Conservation (phyloP, 257 asterid species). For the Nicotiana benthamiana region DNA sequence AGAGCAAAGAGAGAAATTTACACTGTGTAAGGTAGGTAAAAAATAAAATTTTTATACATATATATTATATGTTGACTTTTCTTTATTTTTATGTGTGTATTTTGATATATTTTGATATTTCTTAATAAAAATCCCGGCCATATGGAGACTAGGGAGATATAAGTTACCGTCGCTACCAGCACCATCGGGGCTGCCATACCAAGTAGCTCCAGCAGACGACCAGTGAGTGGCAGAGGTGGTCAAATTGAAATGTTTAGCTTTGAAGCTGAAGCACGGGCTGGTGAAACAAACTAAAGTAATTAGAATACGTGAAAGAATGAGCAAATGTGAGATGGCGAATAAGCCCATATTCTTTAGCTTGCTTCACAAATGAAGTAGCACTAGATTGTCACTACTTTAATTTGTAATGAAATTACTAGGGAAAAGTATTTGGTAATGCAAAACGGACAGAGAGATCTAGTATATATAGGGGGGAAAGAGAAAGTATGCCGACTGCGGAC, state of each 20-base stretch:
- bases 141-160: background rate
- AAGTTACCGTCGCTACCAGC: constrained; percentile 64
- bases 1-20: no score
- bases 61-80: no score
- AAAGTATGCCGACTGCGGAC: no score
- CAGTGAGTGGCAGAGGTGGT: constrained; percentile 29
- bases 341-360: constrained; percentile 11
- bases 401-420: background rate
- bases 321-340: background rate
- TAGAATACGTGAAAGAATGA: constrained; percentile 7
- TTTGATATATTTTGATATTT: no score
- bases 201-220: constrained; percentile 57
- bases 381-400: background rate
- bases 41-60: no score
- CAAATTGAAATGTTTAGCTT: constrained; percentile 26
- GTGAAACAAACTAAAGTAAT: constrained; percentile 16
- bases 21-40: no score
- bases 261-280: constrained; percentile 21
- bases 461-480: background rate
- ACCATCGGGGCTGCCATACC: constrained; percentile 70
- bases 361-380: background rate
- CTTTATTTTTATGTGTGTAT: no score
- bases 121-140: no score
- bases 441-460: background rate
- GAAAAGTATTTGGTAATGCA: background rate